phyloP scores from a whole-genome alignment of 768 basidiomycete species.

The Boletus insuetus region DNA sequence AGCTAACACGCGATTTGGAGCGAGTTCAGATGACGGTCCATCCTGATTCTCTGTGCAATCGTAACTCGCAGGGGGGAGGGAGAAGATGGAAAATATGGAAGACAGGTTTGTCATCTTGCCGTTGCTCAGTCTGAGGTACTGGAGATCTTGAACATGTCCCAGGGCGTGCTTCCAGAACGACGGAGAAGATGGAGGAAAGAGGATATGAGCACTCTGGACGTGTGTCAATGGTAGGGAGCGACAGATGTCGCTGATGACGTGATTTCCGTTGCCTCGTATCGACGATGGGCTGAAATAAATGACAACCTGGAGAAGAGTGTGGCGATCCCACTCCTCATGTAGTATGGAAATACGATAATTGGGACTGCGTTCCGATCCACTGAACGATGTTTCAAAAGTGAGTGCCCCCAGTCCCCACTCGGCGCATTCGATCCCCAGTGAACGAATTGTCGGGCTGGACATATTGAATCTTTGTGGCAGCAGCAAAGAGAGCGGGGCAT shows the following conservation, averaged over 20 bases:
- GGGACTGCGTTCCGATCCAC: neutral
- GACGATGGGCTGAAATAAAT: too few species aligned
- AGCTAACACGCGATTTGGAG: neutral
- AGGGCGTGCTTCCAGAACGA: neutral
- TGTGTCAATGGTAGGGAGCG: neutral
- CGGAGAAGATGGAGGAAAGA: neutral
- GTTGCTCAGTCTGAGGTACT: neutral
- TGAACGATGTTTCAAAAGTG: neutral
- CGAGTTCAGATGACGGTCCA: neutral
- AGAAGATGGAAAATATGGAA: neutral
- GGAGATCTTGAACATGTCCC: neutral
- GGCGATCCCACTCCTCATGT: too few species aligned
- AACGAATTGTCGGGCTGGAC: neutral
- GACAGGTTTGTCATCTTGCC: neutral
- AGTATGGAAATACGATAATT: too few species aligned
- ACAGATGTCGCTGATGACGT: neutral
- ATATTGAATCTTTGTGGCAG: too few species aligned
- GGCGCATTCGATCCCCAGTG: neutral
- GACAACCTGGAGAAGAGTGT: neutral
- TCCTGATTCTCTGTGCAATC: too few species aligned
- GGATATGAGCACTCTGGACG: neutral
- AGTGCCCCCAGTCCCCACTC: too few species aligned
- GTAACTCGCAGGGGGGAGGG: neutral
- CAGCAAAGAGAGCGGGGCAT: too few species aligned
- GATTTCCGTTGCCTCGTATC: neutral